Evolutionary conservation across 805 yeast species (phyloP).

Genomic region (Blastobotrys terrestris): DNA sequence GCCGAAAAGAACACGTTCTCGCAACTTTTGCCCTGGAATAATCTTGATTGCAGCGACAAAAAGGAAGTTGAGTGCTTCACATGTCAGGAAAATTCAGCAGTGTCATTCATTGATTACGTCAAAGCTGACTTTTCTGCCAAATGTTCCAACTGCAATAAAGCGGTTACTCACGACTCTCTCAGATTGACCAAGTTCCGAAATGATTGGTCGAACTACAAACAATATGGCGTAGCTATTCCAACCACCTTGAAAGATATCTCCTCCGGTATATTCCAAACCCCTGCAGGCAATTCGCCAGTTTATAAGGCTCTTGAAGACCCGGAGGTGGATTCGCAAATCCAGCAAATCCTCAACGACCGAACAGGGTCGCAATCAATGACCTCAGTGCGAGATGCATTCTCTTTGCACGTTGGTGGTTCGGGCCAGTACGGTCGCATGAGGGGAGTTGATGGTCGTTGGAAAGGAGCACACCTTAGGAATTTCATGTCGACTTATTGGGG

Average conservation of each 20-base stretch:
- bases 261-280: not conserved
- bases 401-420: not conserved
- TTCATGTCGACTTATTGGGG: constrained; percentile 11
- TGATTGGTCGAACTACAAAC: constrained; percentile 1
- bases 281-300: not conserved
- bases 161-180: not conserved
- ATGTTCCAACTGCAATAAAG: constrained; percentile 4
- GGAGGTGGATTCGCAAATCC: not conserved
- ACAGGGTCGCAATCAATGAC: not conserved
- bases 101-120: not conserved
- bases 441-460: constrained; percentile 8
- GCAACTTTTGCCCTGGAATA: not conserved
- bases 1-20: not conserved
- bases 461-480: not conserved
- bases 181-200: constrained; percentile 4
- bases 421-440: too few relatives aligned
- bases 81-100: not conserved
- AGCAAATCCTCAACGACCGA: not conserved
- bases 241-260: not conserved
- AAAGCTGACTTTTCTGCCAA: not conserved
- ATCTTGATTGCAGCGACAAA: not conserved
- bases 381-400: not conserved
- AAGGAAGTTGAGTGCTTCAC: not conserved
- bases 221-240: not conserved
- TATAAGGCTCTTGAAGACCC: not conserved